A percentile compares a stretch with the other conserved stretches of the same genome.
Evolutionary conservation across 192 early-diverging fungal species (phyloP).

Genomic region (Coemansia sp.): DNA sequence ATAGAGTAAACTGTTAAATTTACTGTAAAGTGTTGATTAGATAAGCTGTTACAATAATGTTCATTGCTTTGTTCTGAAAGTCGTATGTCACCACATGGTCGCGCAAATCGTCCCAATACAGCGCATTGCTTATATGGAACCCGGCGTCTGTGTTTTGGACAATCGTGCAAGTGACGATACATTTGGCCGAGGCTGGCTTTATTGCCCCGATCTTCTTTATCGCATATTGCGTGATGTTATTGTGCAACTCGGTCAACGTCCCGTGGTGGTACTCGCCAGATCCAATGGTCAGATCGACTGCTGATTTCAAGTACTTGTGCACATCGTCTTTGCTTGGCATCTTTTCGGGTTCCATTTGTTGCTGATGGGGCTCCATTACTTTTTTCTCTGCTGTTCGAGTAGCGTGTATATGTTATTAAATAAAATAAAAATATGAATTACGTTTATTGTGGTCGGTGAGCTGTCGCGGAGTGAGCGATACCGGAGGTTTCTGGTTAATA

Average conservation of each 20-base stretch:
- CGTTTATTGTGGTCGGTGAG: too few species aligned
- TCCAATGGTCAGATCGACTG: conserved; percentile 40
- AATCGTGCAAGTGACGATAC: conserved; percentile 40
- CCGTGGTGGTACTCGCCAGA: conserved; percentile 39
- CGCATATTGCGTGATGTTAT: conserved; percentile 45
- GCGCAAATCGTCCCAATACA: conserved; percentile 29
- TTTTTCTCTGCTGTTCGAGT: not conserved
- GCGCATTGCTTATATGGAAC: conserved; percentile 32
- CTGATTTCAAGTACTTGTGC: conserved; percentile 29
- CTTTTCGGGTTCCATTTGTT: not conserved
- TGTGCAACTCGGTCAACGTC: conserved; percentile 23
- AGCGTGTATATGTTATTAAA: too few species aligned
- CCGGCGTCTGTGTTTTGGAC: conserved; percentile 43
- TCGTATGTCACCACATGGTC: conserved; percentile 31
- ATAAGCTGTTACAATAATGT: conserved; percentile 33
- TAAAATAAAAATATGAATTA: too few species aligned
- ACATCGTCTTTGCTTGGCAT: conserved; percentile 15
- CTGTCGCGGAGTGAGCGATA: too few species aligned
- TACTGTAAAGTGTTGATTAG: conserved; percentile 17
- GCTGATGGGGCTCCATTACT: conserved; percentile 5
- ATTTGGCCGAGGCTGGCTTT: conserved; percentile 16
- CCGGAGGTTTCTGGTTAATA: too few species aligned
- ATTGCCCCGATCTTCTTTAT: conserved; percentile 32
- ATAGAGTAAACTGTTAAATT: too few species aligned
- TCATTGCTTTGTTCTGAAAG: conserved; percentile 32